A percentile compares a stretch with the other conserved stretches of the same genome.
Conservation (phyloP, 2,329 filamentous ascomycete species). For the Talaromyces sp. region DNA sequence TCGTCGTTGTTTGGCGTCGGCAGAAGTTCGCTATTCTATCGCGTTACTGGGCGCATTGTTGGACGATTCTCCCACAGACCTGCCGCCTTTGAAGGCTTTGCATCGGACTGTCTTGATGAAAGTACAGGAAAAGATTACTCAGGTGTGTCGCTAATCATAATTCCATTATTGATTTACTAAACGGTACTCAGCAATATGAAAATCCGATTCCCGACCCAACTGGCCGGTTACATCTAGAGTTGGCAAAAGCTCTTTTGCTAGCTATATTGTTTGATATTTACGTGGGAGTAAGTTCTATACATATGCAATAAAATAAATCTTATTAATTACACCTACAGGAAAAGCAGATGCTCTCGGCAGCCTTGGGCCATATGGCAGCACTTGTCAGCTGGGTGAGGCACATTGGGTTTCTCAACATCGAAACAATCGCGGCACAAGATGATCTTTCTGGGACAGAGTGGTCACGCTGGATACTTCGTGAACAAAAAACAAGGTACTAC, state of each 20-base stretch:
- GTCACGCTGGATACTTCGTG: neutral
- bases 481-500: neutral
- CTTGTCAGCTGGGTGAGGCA: neutral
- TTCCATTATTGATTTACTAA: neutral
- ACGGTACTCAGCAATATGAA: neutral
- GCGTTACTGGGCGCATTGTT: neutral
- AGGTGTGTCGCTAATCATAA: neutral
- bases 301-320: neutral
- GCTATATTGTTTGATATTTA: neutral
- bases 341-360: neutral
- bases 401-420: neutral
- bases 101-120: neutral
- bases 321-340: neutral
- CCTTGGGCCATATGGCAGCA: neutral
- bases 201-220: neutral
- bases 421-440: neutral
- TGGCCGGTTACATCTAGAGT: neutral
- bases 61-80: neutral
- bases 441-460: neutral
- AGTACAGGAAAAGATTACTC: neutral
- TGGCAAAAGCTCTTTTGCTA: neutral
- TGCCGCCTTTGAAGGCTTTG: neutral
- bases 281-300: neutral
- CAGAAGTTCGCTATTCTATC: neutral
- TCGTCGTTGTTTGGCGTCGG: neutral